A percentile compares a stretch with the other conserved stretches of the same genome.
Conservation (phyloP, 176 grass and related monocot genomes). For the Themeda triandra region DNA sequence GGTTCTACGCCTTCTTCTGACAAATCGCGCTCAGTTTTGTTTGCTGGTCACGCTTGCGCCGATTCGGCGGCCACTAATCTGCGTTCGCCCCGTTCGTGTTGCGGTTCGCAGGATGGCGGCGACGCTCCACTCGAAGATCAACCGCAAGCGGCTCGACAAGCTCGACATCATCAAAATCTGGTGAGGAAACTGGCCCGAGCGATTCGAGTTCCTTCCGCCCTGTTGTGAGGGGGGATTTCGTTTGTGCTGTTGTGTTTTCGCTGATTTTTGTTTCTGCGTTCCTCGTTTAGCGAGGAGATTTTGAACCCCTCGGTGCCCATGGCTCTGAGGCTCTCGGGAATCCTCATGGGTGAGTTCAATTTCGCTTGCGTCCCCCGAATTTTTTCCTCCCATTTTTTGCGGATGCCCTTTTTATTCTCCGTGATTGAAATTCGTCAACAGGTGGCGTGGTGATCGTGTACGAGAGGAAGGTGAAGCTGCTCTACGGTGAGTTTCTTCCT, state of each 20-base stretch:
- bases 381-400: slow-evolving; percentile 13
- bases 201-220: not conserved
- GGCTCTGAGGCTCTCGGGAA: slow-evolving; percentile 88
- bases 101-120: slow-evolving; percentile 81
- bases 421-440: slow-evolving; percentile 5
- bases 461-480: slow-evolving; percentile 86
- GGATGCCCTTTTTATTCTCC: not conserved
- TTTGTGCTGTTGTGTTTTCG: too few relatives aligned
- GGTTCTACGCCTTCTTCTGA: not conserved
- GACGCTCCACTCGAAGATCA: slow-evolving; percentile 79
- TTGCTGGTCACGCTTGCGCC: not conserved
- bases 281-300: slow-evolving; percentile 72
- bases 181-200: slow-evolving; percentile 7
- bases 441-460: slow-evolving; percentile 96
- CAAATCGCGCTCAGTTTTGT: not conserved
- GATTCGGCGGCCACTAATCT: not conserved
- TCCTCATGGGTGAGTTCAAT: slow-evolving; percentile 76
- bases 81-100: not conserved
- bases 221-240: not conserved
- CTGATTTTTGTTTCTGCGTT: not conserved
- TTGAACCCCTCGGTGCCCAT: slow-evolving; percentile 88
- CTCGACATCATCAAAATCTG: slow-evolving; percentile 96
- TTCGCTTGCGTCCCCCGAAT: not conserved
- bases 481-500: slow-evolving; percentile 54
- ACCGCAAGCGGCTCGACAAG: slow-evolving; percentile 75